These are phyloP conservation scores for Beverwykella pulmonaria DNA, from an alignment of 495 filamentous ascomycete genomes.

Conservation along the genomic window DNA sequence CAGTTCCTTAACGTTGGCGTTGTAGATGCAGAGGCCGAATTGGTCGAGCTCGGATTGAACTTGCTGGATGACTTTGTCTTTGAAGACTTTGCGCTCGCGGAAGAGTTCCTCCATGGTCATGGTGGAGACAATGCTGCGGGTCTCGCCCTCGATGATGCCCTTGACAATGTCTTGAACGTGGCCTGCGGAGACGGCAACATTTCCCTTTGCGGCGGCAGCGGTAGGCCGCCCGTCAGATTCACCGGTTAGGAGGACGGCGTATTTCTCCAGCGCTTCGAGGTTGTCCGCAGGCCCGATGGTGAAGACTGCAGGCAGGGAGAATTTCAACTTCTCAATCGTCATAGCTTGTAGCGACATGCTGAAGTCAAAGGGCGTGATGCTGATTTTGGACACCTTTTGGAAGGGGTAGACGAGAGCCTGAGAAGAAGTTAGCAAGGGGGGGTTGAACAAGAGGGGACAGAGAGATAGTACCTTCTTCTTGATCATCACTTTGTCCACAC, in stretches of 20 bases:
- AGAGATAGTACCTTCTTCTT: constrained; percentile 59
- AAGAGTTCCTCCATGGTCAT: constrained; percentile 92
- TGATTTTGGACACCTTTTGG: constrained; percentile 53
- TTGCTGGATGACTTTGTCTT: constrained; percentile 73
- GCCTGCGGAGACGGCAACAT: constrained; percentile 43
- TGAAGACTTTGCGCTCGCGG: constrained; percentile 77
- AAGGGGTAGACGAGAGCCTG: constrained; percentile 40
- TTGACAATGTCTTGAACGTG: constrained; percentile 85
- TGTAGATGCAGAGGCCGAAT: constrained; percentile 74
- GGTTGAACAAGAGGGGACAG: neutral
- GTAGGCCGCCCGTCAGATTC: constrained; percentile 49
- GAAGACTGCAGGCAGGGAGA: constrained; percentile 78
- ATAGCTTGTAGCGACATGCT: constrained; percentile 76
- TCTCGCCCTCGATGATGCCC: constrained; percentile 87
- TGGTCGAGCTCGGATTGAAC: constrained; percentile 74
- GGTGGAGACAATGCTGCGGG: constrained; percentile 71
- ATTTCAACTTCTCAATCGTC: constrained; percentile 79
- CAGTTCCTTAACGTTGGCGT: constrained; percentile 81
- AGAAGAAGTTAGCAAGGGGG: neutral
- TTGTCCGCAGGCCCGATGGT: constrained; percentile 78
- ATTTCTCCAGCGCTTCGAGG: constrained; percentile 67
- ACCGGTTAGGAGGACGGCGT: constrained; percentile 72
- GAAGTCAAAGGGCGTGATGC: constrained; percentile 76
- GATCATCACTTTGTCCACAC: constrained; percentile 69
- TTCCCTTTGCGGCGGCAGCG: constrained; percentile 42